Evolutionary conservation across 352 stramenopile genomes (phyloP), one percentile per base, ranked within the genome.

Genomic region (Globisporangium mamillatum): DNA sequence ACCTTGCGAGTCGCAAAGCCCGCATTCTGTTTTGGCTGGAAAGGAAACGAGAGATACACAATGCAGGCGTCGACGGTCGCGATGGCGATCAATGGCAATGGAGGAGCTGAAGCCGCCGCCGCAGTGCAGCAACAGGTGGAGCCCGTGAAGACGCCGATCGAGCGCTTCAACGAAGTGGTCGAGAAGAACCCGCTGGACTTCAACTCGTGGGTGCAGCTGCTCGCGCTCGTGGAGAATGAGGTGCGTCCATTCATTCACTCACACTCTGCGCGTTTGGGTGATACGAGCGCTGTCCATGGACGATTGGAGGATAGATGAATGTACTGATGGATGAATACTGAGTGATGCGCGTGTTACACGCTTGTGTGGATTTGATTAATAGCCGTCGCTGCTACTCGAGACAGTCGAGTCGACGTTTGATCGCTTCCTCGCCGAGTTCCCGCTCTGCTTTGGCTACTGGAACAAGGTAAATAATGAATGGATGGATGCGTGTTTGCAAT

Each of bases 371-470:
- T 62, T n/a, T 24, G 52, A 46, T 20, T 46, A 52, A 52, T 44
- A 89, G 79, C 34, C 79, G 48, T 53, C 55, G 6, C 77, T 82
- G 41, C 55, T 76, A 24, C 75, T 68, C 9, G 86, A 91, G 70
- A 86, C 73, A 4, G 81, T 92, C 52, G 83, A 86, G 60, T n/a
- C 72, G 20, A 90, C 82, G 61, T 94, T 86, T 46, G 84, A 92
- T 48, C 77, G 70, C 41, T 94, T 94, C 61, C 73, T 94, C 67
- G 52, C 16, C 25, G 82, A 92, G 70, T 94, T 94, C 56, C 86
- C 86, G 48, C 75, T 94, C 50, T 94, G 86, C 64, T 94, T 92
- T 73, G 86, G 86, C 73, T 94, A 94, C 71, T 94, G 86, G 86
- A 94, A 92, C 75, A 94, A 94, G 83, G 86, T 92, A 46, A 48